A percentile compares a stretch with the other conserved stretches of the same genome.
phyloP scores from a whole-genome alignment of 2,329 filamentous ascomycete genomes.

The Alternaria panax region DNA sequence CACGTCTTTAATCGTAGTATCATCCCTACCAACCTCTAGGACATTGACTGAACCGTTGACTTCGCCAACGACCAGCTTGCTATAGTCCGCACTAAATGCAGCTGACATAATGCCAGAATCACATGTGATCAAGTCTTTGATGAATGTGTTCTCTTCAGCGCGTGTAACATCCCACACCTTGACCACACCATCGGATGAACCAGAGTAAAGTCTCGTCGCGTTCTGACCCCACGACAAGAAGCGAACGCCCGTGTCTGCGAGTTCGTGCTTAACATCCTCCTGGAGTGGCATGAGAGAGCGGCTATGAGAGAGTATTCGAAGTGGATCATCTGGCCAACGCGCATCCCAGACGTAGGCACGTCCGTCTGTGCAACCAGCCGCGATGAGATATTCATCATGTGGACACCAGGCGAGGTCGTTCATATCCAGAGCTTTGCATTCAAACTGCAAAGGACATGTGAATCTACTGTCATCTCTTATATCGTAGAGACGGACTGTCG shows the following conservation, averaged over 20 bases:
- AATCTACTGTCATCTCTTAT: slow-evolving; percentile 39
- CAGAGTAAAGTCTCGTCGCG: slow-evolving; percentile 63
- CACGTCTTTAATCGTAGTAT: slow-evolving; percentile 37
- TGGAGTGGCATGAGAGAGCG: slow-evolving; percentile 58
- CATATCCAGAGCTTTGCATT: slow-evolving; percentile 67
- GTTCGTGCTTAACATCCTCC: slow-evolving; percentile 54
- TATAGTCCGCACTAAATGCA: slow-evolving; percentile 63
- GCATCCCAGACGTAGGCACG: slow-evolving; percentile 68
- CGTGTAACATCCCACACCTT: slow-evolving; percentile 67
- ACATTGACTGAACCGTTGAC: slow-evolving; percentile 63
- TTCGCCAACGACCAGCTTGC: slow-evolving; percentile 65
- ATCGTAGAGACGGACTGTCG: slow-evolving; percentile 63
- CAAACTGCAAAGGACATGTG: slow-evolving; percentile 53
- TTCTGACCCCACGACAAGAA: slow-evolving; percentile 65
- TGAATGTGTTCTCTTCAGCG: slow-evolving; percentile 58
- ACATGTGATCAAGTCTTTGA: slow-evolving; percentile 59
- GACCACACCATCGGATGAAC: slow-evolving; percentile 67
- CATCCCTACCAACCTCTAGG: slow-evolving; percentile 53
- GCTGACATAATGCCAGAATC: slow-evolving; percentile 65
- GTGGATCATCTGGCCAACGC: slow-evolving; percentile 54
- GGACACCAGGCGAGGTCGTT: slow-evolving; percentile 66
- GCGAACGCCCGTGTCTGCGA: slow-evolving; percentile 64
- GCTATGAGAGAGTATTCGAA: slow-evolving; percentile 62
- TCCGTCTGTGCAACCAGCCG: slow-evolving; percentile 67
- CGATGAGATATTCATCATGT: slow-evolving; percentile 59